phyloP scores from a whole-genome alignment of 148 eudicot genomes.

The Rhododendron henanense region DNA sequence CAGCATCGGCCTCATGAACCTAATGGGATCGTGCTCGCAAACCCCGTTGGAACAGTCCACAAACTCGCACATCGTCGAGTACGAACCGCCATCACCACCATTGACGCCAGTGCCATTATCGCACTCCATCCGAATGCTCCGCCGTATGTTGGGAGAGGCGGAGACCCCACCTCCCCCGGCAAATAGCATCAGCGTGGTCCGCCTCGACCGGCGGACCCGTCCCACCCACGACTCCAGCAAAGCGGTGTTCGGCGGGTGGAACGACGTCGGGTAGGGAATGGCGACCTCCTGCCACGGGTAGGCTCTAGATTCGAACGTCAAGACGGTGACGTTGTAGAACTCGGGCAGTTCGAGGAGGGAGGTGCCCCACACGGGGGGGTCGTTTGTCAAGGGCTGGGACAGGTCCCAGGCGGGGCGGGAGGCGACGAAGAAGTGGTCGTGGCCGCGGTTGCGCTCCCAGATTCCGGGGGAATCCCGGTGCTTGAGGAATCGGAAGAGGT shows the following conservation, averaged over 20 bases:
- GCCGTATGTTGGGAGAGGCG: conserved; percentile 47
- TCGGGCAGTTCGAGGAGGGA: conserved; percentile 66
- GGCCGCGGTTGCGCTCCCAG: conserved; percentile 49
- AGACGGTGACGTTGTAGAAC: conserved; percentile 57
- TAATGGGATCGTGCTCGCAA: conserved; percentile 85
- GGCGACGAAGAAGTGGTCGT: conserved; percentile 71
- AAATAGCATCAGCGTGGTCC: conserved; percentile 41
- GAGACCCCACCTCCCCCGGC: conserved; percentile 90
- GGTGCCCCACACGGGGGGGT: conserved; percentile 67
- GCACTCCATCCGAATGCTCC: conserved; percentile 80
- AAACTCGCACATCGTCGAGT: conserved; percentile 58
- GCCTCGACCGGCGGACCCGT: conserved; percentile 27
- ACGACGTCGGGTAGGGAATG: conserved; percentile 79
- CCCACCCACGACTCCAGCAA: conserved; percentile 60
- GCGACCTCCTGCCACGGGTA: conserved; percentile 76
- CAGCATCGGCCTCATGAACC: conserved; percentile 81
- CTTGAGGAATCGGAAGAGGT: conserved; percentile 34
- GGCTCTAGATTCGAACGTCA: conserved; percentile 63
- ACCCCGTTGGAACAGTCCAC: conserved; percentile 81
- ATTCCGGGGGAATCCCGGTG: conserved; percentile 28
- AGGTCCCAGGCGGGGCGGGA: conserved; percentile 77
- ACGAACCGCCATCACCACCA: conserved; percentile 16
- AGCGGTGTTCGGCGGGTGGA: conserved; percentile 69
- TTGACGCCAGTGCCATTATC: conserved; percentile 11
- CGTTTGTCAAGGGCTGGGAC: conserved; percentile 42